Percentiles rank a stretch among this genome's conserved stretches.
Conservation (phyloP, 225 moss, liverwort and hornwort species). For the Rhytidiadelphus loreus region DNA sequence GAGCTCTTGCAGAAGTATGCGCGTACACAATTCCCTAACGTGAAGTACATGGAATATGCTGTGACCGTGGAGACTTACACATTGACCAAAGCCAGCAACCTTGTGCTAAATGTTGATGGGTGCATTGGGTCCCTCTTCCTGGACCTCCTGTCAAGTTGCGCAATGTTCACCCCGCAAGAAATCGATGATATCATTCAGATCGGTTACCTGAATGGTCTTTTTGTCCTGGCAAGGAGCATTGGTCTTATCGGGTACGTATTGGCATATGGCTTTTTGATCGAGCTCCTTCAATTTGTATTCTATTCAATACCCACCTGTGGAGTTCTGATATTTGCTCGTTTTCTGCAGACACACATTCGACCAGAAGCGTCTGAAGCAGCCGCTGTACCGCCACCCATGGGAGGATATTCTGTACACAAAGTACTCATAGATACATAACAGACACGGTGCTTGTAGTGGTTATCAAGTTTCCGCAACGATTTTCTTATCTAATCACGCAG, state of each 20-base stretch:
- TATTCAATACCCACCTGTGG: background rate
- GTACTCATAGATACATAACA: slow-evolving; percentile 15
- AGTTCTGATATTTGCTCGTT: background rate
- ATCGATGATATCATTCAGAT: slow-evolving; percentile 83
- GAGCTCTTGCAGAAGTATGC: slow-evolving; percentile 85
- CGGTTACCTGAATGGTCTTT: slow-evolving; percentile 80
- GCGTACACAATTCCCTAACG: slow-evolving; percentile 64
- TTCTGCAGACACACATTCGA: slow-evolving; percentile 54
- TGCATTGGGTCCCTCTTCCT: slow-evolving; percentile 83
- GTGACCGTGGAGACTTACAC: slow-evolving; percentile 86
- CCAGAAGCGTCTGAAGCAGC: slow-evolving; percentile 70
- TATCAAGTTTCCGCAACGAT: background rate
- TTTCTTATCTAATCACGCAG: background rate
- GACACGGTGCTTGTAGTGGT: background rate
- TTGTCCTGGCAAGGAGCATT: slow-evolving; percentile 86
- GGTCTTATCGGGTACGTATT: slow-evolving; percentile 71
- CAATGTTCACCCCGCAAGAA: slow-evolving; percentile 70
- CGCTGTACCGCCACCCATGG: slow-evolving; percentile 59
- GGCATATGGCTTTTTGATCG: background rate
- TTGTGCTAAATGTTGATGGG: slow-evolving; percentile 84
- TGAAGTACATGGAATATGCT: slow-evolving; percentile 91
- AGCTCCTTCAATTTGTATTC: background rate
- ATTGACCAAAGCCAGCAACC: slow-evolving; percentile 67
- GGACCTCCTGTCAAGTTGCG: slow-evolving; percentile 82
- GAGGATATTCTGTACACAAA: slow-evolving; percentile 58